Evolutionary conservation across 2,329 filamentous ascomycete genomes (phyloP), one percentile per base, ranked within the genome.

Genomic region (Phaeosphaeriaceae sp.): DNA sequence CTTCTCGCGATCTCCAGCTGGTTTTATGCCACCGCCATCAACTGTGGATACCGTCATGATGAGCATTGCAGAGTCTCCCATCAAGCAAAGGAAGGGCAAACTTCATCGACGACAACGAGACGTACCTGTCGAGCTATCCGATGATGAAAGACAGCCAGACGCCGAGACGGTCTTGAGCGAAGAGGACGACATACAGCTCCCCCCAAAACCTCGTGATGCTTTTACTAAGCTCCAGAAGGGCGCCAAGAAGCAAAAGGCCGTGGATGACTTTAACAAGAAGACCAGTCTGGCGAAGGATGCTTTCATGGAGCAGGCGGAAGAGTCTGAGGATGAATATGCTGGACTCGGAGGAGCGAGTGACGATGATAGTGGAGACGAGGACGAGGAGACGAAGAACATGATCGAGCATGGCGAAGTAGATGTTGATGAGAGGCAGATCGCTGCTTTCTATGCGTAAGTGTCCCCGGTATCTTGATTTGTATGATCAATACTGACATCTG

Each of bases 301-400:
- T 85, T 85, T 99, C 40, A 88, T 98, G 65, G 95, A 97, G 66
- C 93, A 97, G 74, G 94, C 95, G 60, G 92, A 97, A 70, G 95
- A 99, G 79, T 99, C 95, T 0, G 96, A 99, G 74, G 95, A 99
- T 75, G 95, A 99, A 77, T 99, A 98, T 76, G 94, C 94, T 42
- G 95, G 95, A 4, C 84, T 99, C 10, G 95, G 95, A 66, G 95
- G 95, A 63, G 90, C 84, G 11, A 94, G 94, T 77, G 94, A 94
- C 60, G 94, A 98, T 66, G 92, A 94, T 64, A 89, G 88, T 47
- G 90, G 86, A 46, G 90, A 89, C 55, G 91, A 93, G 59, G 88
- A 91, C 57, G 89, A 89, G 28, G 86, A 91, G 8, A 87, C 95
- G 63, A 87, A 91, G 67, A 89, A 93, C 63, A 96, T 99, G 88